Evolutionary conservation across 495 filamentous ascomycete species (phyloP).

Genomic region (Annulohypoxylon maeteangense): DNA sequence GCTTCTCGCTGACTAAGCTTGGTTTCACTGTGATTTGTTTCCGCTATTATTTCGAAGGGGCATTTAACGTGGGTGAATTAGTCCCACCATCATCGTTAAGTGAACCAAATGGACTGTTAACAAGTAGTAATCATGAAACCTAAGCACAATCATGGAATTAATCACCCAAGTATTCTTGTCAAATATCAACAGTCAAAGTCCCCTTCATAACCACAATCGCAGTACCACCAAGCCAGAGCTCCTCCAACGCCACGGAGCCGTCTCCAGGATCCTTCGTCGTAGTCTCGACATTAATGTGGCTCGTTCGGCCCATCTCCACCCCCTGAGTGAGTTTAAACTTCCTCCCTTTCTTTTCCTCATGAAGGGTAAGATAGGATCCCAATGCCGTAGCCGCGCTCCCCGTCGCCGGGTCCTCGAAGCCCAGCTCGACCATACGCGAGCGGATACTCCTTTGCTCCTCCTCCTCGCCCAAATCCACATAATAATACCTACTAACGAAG

Average conservation of each 20-base stretch:
- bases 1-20: neutral
- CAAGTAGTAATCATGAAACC: neutral
- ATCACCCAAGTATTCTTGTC: neutral
- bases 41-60: neutral
- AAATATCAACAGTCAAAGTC: slow-evolving; percentile 45
- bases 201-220: slow-evolving; percentile 71
- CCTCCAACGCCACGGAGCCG: slow-evolving; percentile 53
- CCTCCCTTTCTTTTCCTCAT: slow-evolving; percentile 45
- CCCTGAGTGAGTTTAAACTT: slow-evolving; percentile 73
- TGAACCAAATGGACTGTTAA: too few relatives aligned
- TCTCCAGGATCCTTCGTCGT: slow-evolving; percentile 53
- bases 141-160: neutral
- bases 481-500: slow-evolving; percentile 67
- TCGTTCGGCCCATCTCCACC: slow-evolving; percentile 79
- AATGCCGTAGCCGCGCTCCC: slow-evolving; percentile 71
- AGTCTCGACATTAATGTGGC: slow-evolving; percentile 61
- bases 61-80: neutral
- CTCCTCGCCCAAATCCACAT: slow-evolving; percentile 53
- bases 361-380: slow-evolving; percentile 66
- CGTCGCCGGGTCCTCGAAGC: slow-evolving; percentile 75
- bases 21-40: neutral
- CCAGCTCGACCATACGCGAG: slow-evolving; percentile 66
- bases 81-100: neutral
- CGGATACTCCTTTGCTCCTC: slow-evolving; percentile 39
- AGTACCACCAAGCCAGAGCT: slow-evolving; percentile 64